Evolutionary conservation across 164 flowering plant species (phyloP).

Genomic region (Stephania yunnanensis): DNA sequence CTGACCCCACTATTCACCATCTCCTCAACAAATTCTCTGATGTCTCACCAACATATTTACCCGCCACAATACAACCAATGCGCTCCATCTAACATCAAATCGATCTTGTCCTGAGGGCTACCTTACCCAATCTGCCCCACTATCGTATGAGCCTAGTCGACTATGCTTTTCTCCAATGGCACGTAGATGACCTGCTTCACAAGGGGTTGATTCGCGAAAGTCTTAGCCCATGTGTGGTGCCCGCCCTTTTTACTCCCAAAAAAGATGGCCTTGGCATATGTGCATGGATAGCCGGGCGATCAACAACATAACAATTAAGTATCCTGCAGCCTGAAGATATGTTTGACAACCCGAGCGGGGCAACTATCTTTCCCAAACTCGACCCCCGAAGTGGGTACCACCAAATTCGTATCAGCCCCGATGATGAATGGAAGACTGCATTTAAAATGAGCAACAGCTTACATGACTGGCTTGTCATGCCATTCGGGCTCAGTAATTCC

Average conservation of each 20-base stretch:
- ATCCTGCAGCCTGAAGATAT: not conserved
- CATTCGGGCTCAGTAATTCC: conserved; percentile 6
- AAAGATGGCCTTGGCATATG: conserved; percentile 8
- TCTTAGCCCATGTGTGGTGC: not conserved
- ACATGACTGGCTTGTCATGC: conserved; percentile 5
- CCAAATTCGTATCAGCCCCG: not conserved
- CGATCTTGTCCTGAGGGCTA: not conserved
- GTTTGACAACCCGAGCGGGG: not conserved
- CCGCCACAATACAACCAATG: not conserved
- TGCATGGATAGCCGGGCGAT: not conserved
- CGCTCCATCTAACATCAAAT: not conserved
- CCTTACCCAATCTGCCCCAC: conserved; percentile 1
- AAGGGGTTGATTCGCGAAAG: not conserved
- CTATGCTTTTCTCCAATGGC: not conserved
- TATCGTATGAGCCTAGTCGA: not conserved
- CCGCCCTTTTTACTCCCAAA: not conserved
- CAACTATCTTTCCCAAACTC: not conserved
- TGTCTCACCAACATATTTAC: not conserved
- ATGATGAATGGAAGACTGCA: conserved; percentile 2
- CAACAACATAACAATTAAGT: not conserved
- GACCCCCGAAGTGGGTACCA: conserved; percentile 4
- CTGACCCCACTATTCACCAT: not conserved
- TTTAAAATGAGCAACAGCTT: not conserved
- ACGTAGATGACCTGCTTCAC: not conserved
- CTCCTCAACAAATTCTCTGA: not conserved